A percentile compares a stretch with the other conserved stretches of the same genome.
Evolutionary conservation across 192 early-diverging fungal genomes (phyloP).

Genomic region (Chytriomyces confervae): DNA sequence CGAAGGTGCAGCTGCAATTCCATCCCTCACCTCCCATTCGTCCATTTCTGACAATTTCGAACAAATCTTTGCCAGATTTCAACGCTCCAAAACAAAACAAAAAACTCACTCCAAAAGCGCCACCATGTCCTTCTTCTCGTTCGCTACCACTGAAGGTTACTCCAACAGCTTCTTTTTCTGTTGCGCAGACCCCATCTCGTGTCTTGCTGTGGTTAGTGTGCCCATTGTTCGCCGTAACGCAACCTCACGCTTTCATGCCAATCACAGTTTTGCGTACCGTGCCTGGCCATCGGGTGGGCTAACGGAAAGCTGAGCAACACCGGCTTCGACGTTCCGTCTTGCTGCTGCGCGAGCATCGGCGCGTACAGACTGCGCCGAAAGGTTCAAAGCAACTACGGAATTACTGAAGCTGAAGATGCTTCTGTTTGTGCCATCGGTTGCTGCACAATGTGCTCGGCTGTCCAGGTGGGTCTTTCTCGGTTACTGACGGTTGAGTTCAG

Average conservation of each 20-base stretch:
- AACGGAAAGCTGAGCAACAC: neutral
- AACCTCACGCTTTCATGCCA: neutral
- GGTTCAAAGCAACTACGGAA: constrained; percentile 22
- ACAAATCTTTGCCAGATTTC: too few relatives aligned
- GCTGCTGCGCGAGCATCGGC: constrained; percentile 16
- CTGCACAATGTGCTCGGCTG: neutral
- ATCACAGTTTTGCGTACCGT: neutral
- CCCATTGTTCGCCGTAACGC: neutral
- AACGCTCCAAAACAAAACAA: too few relatives aligned
- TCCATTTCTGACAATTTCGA: too few relatives aligned
- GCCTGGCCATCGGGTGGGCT: neutral
- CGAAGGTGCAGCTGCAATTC: too few relatives aligned
- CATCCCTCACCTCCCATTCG: too few relatives aligned
- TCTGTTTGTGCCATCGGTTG: constrained; percentile 26
- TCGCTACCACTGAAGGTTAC: too few relatives aligned
- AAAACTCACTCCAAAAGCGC: too few relatives aligned
- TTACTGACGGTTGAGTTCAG: too few relatives aligned
- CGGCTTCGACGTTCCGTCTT: constrained; percentile 4
- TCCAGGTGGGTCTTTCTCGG: too few relatives aligned
- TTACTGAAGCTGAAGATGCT: constrained; percentile 32
- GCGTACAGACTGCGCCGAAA: constrained; percentile 32
- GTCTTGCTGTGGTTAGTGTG: neutral
- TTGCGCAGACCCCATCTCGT: too few relatives aligned
- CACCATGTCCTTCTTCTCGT: too few relatives aligned
- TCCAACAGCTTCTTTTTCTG: too few relatives aligned